These are phyloP conservation scores for Pochonia chlamydosporia DNA, from an alignment of 2,329 filamentous ascomycete species.

Conservation along the genomic window DNA sequence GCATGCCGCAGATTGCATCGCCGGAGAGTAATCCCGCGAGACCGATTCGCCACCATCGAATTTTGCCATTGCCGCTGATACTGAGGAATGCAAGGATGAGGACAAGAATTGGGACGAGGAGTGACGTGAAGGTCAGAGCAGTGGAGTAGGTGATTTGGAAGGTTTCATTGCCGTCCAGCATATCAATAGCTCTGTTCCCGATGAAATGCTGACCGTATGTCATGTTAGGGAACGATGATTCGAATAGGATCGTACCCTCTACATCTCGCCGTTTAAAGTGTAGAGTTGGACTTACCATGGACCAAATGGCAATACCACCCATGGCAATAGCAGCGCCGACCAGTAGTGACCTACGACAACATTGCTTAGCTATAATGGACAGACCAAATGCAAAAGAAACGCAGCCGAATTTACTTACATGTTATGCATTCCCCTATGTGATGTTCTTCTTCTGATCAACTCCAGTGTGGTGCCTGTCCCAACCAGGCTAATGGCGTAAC, in stretches of 20 bases:
- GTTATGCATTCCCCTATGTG: slow-evolving; percentile 61
- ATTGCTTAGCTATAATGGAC: not conserved
- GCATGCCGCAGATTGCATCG: slow-evolving; percentile 75
- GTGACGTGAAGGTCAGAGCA: slow-evolving; percentile 66
- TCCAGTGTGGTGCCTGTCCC: slow-evolving; percentile 77
- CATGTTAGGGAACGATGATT: too few species aligned
- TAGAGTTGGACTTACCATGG: slow-evolving; percentile 43
- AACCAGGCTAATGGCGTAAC: slow-evolving; percentile 69
- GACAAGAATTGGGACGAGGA: slow-evolving; percentile 71
- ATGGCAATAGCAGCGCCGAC: slow-evolving; percentile 61
- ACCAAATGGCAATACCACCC: slow-evolving; percentile 71
- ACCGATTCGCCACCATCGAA: slow-evolving; percentile 51
- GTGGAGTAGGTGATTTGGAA: slow-evolving; percentile 70
- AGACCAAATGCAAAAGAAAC: not conserved
- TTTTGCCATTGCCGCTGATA: slow-evolving; percentile 52
- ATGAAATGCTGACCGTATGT: slow-evolving; percentile 38
- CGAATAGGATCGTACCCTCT: too few species aligned
- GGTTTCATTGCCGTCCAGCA: slow-evolving; percentile 53
- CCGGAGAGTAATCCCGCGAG: slow-evolving; percentile 65
- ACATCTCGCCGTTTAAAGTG: too few species aligned
- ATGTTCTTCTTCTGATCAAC: slow-evolving; percentile 70
- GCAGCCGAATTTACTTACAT: slow-evolving; percentile 42
- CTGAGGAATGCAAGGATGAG: slow-evolving; percentile 68
- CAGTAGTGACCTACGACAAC: slow-evolving; percentile 48
- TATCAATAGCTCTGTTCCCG: slow-evolving; percentile 69